A percentile compares a stretch with the other conserved stretches of the same genome.
Conservation (phyloP, 2,329 filamentous ascomycete species). For the Cladosporium halotolerans region DNA sequence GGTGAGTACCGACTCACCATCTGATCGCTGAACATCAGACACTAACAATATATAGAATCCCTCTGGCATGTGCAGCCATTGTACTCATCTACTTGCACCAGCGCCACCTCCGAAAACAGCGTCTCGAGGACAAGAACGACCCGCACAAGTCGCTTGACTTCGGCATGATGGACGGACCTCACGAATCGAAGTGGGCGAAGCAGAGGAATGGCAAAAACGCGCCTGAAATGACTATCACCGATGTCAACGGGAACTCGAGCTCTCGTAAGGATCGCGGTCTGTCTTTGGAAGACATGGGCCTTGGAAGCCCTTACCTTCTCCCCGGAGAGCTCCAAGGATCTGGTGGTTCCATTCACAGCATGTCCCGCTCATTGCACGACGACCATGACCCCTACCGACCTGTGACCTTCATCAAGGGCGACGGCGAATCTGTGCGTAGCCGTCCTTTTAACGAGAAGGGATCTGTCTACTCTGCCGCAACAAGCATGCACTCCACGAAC, state of each 20-base stretch:
- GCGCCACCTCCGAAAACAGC: conserved; percentile 64
- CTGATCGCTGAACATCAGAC: neutral
- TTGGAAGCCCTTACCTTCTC: conserved; percentile 86
- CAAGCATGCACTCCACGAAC: conserved; percentile 37
- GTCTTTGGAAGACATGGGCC: conserved; percentile 57
- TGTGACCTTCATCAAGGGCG: conserved; percentile 51
- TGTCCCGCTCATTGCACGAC: conserved; percentile 67
- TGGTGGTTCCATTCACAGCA: conserved; percentile 76
- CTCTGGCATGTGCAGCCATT: conserved; percentile 59
- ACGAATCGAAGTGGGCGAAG: conserved; percentile 36
- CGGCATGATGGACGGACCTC: conserved; percentile 48
- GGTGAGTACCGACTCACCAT: conserved; percentile 21
- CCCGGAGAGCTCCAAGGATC: conserved; percentile 74
- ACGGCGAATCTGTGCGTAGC: conserved; percentile 24
- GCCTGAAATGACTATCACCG: conserved; percentile 55
- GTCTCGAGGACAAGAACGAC: conserved; percentile 73
- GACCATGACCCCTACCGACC: conserved; percentile 80
- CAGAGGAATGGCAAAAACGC: conserved; percentile 31
- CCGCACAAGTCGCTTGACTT: conserved; percentile 91
- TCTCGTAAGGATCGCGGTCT: conserved; percentile 39
- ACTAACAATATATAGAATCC: conserved; percentile 56
- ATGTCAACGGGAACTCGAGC: conserved; percentile 42
- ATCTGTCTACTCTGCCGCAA: conserved; percentile 47
- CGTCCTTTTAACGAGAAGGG: conserved; percentile 32
- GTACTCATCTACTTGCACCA: conserved; percentile 74